Base-by-base conservation (phyloP, 164 flowering plant species). In the Nymphaea colorata region DNA sequence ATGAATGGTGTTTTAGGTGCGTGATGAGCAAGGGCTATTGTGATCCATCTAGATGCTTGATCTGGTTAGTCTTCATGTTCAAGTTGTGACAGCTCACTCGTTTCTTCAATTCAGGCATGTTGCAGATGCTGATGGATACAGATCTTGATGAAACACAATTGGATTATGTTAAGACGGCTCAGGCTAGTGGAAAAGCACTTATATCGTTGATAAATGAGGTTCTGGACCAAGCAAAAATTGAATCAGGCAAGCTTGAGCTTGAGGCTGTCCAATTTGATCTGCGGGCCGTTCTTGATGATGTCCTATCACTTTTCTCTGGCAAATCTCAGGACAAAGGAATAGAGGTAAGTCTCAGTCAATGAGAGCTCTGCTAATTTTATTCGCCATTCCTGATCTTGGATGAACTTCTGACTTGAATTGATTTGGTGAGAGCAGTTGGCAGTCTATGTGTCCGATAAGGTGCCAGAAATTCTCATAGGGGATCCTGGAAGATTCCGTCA, bases 1-100 rank as follows among this genome's bases (percentile, higher is more conserved):
- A 94, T 94, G 99, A 91, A 91, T 77, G 97, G 97, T 73, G 97
- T 94, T 76, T 80, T 94, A 59, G 98, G 98, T 94, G 72, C 74
- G 86, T 68, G 42, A 4, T 74, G 10, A 25, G 42, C 1, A 25
- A 25, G 1, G 36, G 36, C 36, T 45, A 10, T 45, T 10, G 53
- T 45, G 5, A 5, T 5, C 2, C 53, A 45, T 45, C 11, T 2
- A 5, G 53, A 45, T 45, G 53, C 53, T 5, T 45, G 53, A 45
- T 45, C 11, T 45, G 53, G 53, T 45, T 5, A 45, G 36, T 45
- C n/a, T 61, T 61, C 63, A 61, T 61, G 63, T 5, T 61, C 63
- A 6, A 16, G 5, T 43, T 66, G 53, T 66, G 68, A 14, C 2
- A 59, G 53, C 36, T 25, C 36, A 25, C 36, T 25, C 1, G 36